These are phyloP conservation scores for Ustilago bromivora DNA, from an alignment of 1,284 basidiomycete species.

Conservation along the genomic window DNA sequence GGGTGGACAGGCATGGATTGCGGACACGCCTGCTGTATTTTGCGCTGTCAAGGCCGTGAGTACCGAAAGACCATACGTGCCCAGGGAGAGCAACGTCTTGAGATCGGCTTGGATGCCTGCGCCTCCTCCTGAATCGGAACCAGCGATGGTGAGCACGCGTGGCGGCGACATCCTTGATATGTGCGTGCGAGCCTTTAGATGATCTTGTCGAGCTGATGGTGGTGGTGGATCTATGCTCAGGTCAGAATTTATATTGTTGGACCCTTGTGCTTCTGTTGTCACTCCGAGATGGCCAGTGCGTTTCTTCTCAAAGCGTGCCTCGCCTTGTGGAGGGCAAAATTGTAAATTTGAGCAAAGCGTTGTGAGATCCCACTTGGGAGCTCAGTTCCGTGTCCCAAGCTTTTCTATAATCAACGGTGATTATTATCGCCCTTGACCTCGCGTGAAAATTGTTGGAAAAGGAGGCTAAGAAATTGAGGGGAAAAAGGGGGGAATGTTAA, in stretches of 20 bases:
- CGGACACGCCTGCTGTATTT: conserved; percentile 85
- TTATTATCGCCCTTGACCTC: no score
- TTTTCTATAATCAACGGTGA: not conserved
- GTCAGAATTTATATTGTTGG: not conserved
- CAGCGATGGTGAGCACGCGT: conserved; percentile 80
- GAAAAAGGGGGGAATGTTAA: no score
- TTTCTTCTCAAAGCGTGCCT: conserved; percentile 1
- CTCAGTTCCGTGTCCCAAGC: conserved; percentile 7
- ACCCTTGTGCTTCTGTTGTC: not conserved
- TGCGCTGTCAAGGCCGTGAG: conserved; percentile 91
- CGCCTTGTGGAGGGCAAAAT: conserved; percentile 3
- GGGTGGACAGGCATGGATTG: conserved; percentile 70
- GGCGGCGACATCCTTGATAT: conserved; percentile 55
- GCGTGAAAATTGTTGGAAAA: no score
- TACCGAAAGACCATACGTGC: conserved; percentile 86
- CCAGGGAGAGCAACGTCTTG: conserved; percentile 79
- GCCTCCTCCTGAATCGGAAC: conserved; percentile 87
- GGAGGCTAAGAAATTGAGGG: no score
- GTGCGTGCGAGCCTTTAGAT: not conserved
- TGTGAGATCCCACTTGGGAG: not conserved
- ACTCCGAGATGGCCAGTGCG: not conserved
- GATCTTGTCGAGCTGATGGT: not conserved
- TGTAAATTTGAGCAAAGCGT: not conserved
- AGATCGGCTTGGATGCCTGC: conserved; percentile 89
- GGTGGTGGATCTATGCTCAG: not conserved